Evolutionary conservation across 2,329 filamentous ascomycete genomes (phyloP), one percentile per base, ranked within the genome.

Genomic region (Aspergillus sp.): DNA sequence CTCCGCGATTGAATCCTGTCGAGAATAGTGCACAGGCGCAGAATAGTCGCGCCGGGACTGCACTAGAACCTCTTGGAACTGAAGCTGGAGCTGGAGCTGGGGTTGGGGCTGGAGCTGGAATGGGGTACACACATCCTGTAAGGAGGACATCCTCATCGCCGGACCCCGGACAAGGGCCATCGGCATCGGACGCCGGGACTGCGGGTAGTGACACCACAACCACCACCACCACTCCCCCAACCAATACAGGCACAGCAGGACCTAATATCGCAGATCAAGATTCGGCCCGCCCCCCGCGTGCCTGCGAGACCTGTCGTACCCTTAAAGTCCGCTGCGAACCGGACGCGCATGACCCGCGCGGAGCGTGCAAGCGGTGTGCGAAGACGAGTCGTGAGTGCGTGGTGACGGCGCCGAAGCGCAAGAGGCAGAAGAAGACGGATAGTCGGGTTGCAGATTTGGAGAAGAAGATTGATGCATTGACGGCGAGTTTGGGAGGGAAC

Each of bases 371-470:
- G 63, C 79, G 89, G 53, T 95, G 89, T 64, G 78, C 79, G 43
- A 94, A 94, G 69, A 86, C 88, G 2, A 80, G 82, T n/a, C 75
- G 88, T 34, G 75, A 75, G 52, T 94, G 89, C 62, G 71, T 90
- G 36, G 83, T 90, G 51, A 94, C 88, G 1, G 80, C 82, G 52
- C 87, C 80, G 0, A 81, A 75, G 9, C 69, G 88, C 36, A 94
- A 94, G 69, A 77, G 89, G 40, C 87, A 91, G 72, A 94, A 91
- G 74, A 94, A 94, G 74, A 89, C 87, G 45, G 90, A 94, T 64
- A 91, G 82, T 54, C 78, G 88, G 44, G 89, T 96, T 8, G 85
- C 88, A 6, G 89, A 95, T 72, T 75, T 96, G 44, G 89, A 95
- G 73, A 88, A 85, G 74, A 94, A 94, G 72, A 91, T 95, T 53